A percentile compares a stretch with the other conserved stretches of the same genome.
These are phyloP conservation scores for Liriodendron chinense DNA, from an alignment of 164 flowering plant genomes.

Conservation along the genomic window DNA sequence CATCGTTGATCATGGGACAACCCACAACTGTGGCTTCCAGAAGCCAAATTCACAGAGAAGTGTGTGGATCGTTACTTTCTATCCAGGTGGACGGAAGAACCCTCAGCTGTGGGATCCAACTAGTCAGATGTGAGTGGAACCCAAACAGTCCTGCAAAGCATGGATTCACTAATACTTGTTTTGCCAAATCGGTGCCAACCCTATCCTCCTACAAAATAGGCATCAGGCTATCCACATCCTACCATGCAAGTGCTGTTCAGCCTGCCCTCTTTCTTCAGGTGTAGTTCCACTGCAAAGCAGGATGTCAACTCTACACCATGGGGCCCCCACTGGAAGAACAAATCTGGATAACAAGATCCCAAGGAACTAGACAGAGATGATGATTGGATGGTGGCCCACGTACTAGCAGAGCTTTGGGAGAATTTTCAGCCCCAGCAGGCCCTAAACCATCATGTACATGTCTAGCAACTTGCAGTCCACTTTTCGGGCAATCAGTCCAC, in stretches of 20 bases:
- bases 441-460: too few species aligned
- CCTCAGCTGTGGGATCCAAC: background rate
- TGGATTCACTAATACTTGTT: background rate
- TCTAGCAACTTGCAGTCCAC: too few species aligned
- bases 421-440: too few species aligned
- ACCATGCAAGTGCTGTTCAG: background rate
- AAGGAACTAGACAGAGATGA: background rate
- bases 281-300: background rate
- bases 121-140: background rate
- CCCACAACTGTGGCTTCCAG: background rate
- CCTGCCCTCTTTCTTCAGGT: background rate
- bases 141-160: background rate
- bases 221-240: background rate
- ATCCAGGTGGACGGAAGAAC: background rate
- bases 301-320: background rate
- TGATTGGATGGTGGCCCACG: too few species aligned
- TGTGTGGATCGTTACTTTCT: background rate
- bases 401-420: too few species aligned
- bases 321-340: background rate
- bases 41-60: background rate
- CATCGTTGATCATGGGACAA: background rate
- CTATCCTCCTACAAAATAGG: background rate
- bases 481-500: too few species aligned
- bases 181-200: background rate
- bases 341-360: background rate